Percentiles rank a stretch among this genome's conserved stretches.
These are phyloP conservation scores for Alternaria triticimaculans DNA, from an alignment of 2,329 filamentous ascomycete genomes.

Conservation along the genomic window DNA sequence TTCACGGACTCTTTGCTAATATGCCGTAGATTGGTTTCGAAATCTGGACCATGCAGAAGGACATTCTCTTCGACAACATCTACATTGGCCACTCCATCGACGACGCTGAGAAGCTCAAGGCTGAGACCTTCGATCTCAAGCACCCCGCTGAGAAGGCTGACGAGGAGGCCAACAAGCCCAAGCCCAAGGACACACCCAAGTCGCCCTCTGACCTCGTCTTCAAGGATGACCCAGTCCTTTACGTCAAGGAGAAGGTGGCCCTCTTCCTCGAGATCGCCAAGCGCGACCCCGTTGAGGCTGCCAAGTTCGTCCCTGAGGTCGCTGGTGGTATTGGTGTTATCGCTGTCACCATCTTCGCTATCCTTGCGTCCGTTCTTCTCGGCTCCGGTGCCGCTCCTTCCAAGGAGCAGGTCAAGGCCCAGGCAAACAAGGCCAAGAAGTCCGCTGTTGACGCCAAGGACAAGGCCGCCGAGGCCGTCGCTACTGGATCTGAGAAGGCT, in stretches of 20 bases:
- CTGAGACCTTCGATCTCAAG: conserved; percentile 92
- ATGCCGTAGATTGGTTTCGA: conserved; percentile 84
- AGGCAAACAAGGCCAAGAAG: conserved; percentile 79
- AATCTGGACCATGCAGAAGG: conserved; percentile 99
- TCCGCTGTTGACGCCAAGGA: conserved; percentile 68
- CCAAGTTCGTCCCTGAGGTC: conserved; percentile 91
- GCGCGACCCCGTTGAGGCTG: conserved; percentile 80
- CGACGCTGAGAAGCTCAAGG: conserved; percentile 86
- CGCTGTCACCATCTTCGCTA: conserved; percentile 70
- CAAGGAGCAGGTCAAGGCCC: conserved; percentile 71
- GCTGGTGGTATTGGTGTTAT: conserved; percentile 79
- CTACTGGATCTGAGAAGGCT: conserved; percentile 72
- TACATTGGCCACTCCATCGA: conserved; percentile 97
- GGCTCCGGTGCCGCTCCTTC: conserved; percentile 68
- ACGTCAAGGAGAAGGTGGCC: conserved; percentile 89
- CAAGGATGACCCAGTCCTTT: conserved; percentile 86
- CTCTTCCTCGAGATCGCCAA: conserved; percentile 87
- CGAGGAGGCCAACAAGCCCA: conserved; percentile 81
- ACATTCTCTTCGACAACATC: conserved; percentile 99
- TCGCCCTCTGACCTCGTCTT: conserved; percentile 82
- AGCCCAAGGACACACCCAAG: conserved; percentile 69
- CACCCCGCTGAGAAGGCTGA: conserved; percentile 78
- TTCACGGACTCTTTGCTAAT: conserved; percentile 17
- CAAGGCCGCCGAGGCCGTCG: conserved; percentile 71
- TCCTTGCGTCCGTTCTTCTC: conserved; percentile 72